Conservation (phyloP, 164 flowering plant genomes). For the Paratinospora sagittata region DNA sequence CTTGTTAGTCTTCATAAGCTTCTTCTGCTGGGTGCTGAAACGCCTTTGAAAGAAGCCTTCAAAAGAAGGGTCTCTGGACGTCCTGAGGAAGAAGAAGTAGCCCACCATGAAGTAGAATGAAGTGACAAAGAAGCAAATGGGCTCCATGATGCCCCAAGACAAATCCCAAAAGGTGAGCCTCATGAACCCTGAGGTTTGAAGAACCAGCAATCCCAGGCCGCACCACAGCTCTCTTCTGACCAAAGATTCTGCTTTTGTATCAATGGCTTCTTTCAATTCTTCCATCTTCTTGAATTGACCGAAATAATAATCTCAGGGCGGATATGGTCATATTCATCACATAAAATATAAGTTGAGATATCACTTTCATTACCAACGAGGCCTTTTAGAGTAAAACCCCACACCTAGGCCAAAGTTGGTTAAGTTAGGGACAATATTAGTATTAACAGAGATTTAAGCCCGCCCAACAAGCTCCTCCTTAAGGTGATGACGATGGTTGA, state of each 20-base stretch:
- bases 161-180: constrained; percentile 63
- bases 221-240: constrained; percentile 36
- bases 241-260: constrained; percentile 24
- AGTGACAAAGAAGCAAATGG: constrained; percentile 48
- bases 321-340: too few relatives aligned
- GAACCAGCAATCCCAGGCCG: constrained; percentile 38
- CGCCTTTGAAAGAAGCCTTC: constrained; percentile 39
- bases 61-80: constrained; percentile 47
- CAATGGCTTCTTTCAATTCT: constrained; percentile 33
- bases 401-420: too few relatives aligned
- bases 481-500: too few relatives aligned
- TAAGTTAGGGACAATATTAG: too few relatives aligned
- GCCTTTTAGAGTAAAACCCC: too few relatives aligned
- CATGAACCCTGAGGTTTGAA: constrained; percentile 44
- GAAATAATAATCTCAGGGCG: too few relatives aligned
- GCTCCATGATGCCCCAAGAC: constrained; percentile 61
- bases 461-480: too few relatives aligned
- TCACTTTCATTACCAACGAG: too few relatives aligned
- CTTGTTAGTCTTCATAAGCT: constrained; percentile 28
- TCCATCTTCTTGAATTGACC: constrained; percentile 36
- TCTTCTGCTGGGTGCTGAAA: constrained; percentile 30
- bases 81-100: constrained; percentile 47
- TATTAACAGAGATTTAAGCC: too few relatives aligned
- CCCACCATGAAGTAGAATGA: constrained; percentile 37
- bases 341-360: too few relatives aligned